phyloP scores from a whole-genome alignment of 768 basidiomycete species.

The Suillus spraguei region DNA sequence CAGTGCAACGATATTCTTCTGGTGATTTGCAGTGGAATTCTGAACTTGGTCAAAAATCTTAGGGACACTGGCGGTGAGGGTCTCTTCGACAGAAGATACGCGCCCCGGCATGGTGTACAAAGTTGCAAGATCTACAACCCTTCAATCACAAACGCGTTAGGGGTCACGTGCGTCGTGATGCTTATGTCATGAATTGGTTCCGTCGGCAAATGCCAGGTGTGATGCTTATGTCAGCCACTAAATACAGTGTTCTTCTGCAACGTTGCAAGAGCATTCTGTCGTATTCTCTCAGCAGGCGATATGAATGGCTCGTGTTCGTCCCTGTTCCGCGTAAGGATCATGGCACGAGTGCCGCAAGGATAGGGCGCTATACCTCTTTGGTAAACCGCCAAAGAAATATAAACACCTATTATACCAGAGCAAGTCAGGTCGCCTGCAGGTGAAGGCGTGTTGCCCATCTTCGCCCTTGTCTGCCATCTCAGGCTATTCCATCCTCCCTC shows the following conservation, averaged over 20 bases:
- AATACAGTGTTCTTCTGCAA: neutral
- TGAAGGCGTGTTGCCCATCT: slow-evolving; percentile 40
- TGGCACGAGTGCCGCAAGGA: slow-evolving; percentile 7
- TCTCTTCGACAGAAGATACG: slow-evolving; percentile 27
- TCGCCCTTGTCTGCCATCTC: slow-evolving; percentile 38
- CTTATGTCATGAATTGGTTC: neutral
- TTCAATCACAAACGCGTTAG: neutral
- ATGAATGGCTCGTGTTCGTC: slow-evolving; percentile 7
- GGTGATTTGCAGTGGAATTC: slow-evolving; percentile 73
- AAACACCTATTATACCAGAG: slow-evolving; percentile 33
- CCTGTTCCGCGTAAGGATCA: slow-evolving; percentile 3
- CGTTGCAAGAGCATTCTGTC: slow-evolving; percentile 6
- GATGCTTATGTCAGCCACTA: slow-evolving; percentile 3
- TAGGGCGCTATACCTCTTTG: slow-evolving; percentile 18
- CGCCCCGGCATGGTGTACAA: slow-evolving; percentile 32
- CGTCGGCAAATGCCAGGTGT: slow-evolving; percentile 4
- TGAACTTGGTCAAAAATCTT: slow-evolving; percentile 85
- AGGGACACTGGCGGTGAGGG: slow-evolving; percentile 41
- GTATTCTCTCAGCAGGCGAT: slow-evolving; percentile 6
- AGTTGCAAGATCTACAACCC: neutral
- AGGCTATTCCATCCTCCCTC: slow-evolving; percentile 32
- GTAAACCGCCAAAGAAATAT: slow-evolving; percentile 29
- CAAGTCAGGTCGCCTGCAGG: slow-evolving; percentile 36
- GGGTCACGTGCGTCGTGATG: slow-evolving; percentile 14
- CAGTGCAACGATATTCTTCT: slow-evolving; percentile 85